Conservation (phyloP, 179 eudicot genomes). For the Spergularia azorica region DNA sequence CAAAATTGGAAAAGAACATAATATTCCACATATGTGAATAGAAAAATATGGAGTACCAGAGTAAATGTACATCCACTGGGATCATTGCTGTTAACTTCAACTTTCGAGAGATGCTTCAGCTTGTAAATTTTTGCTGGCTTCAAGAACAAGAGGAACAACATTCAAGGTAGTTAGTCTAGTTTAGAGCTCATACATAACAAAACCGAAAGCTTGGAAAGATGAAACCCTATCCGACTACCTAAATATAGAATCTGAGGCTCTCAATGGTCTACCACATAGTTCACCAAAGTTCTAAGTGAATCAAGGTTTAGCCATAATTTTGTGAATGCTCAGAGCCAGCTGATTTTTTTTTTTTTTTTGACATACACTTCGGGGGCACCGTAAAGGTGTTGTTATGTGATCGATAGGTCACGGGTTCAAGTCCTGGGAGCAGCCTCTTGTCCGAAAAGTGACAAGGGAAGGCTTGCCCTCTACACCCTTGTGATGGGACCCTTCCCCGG, state of each 20-base stretch:
- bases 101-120: conserved; percentile 93
- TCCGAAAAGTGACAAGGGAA: too few species aligned
- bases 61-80: conserved; percentile 89
- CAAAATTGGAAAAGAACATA: neutral
- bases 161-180: conserved; percentile 3
- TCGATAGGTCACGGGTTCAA: too few species aligned
- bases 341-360: neutral
- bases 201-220: neutral
- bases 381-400: too few species aligned
- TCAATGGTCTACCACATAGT: neutral
- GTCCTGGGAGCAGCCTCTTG: too few species aligned
- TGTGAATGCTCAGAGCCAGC: neutral
- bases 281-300: neutral
- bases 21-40: neutral
- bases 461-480: too few species aligned
- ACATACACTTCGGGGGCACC: too few species aligned
- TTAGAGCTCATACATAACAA: neutral
- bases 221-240: neutral
- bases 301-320: conserved; percentile 5
- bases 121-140: conserved; percentile 95
- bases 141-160: conserved; percentile 31
- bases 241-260: conserved; percentile 2
- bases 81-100: conserved; percentile 88
- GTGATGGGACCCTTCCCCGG: too few species aligned
- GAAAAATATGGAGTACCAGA: conserved; percentile 55